A percentile compares a stretch with the other conserved stretches of the same genome.
These are phyloP conservation scores for Escovopsis sp. DNA, from an alignment of 2,329 filamentous ascomycete species.

Conservation along the genomic window DNA sequence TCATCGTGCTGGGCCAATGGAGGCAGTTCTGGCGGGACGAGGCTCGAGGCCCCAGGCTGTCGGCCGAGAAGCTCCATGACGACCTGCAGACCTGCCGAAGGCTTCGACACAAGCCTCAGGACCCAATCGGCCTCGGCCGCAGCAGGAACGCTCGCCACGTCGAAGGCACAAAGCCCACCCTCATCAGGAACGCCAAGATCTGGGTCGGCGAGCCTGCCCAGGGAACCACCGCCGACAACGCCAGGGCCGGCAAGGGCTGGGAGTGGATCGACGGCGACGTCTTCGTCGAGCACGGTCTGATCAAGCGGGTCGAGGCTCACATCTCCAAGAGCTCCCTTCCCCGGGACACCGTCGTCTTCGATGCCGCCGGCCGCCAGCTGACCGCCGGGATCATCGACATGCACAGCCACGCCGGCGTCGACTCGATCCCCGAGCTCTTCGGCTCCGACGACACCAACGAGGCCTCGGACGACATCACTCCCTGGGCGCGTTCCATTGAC, in stretches of 20 bases:
- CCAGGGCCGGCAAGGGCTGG: slow-evolving; percentile 42
- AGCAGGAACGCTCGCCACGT: slow-evolving; percentile 45
- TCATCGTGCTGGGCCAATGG: slow-evolving; percentile 36
- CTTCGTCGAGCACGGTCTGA: slow-evolving; percentile 44
- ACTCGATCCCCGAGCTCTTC: slow-evolving; percentile 36
- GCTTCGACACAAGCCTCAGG: slow-evolving; percentile 37
- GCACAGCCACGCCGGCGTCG: slow-evolving; percentile 51
- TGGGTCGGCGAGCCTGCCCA: slow-evolving; percentile 47
- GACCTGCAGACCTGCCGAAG: slow-evolving; percentile 41
- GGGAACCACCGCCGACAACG: slow-evolving; percentile 35
- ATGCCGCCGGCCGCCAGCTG: slow-evolving; percentile 44
- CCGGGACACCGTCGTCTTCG: slow-evolving; percentile 32
- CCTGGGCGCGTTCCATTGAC: slow-evolving; percentile 52
- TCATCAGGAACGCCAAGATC: slow-evolving; percentile 51
- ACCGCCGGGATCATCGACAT: slow-evolving; percentile 57
- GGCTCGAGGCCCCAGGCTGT: slow-evolving; percentile 24
- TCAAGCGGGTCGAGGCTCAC: slow-evolving; percentile 32
- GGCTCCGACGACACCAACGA: slow-evolving; percentile 49
- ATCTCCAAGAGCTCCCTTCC: slow-evolving; percentile 29
- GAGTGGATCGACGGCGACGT: slow-evolving; percentile 46
- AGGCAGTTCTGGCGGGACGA: slow-evolving; percentile 20
- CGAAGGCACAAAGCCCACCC: slow-evolving; percentile 39
- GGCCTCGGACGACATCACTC: slow-evolving; percentile 46
- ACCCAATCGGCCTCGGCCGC: slow-evolving; percentile 40
- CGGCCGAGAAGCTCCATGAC: slow-evolving; percentile 33